Evolutionary conservation across 805 yeast species (phyloP), one percentile per base, ranked within the genome.

Genomic region (Wickerhamomyces canadensis): DNA sequence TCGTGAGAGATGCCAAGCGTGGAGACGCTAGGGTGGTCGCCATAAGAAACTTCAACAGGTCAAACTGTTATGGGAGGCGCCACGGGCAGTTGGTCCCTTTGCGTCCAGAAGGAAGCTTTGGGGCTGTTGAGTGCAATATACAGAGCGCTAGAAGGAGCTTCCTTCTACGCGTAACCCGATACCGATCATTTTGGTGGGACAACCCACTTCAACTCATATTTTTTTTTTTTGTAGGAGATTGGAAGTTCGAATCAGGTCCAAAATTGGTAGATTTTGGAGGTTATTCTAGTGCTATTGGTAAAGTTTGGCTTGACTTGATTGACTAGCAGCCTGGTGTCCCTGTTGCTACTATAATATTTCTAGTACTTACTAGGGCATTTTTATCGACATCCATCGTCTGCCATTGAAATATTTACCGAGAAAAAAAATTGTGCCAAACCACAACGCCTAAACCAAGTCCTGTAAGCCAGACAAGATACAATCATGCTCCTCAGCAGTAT

Each of bases 401-500:
- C n/a, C n/a, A n/a, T n/a, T n/a, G n/a, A n/a, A n/a, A n/a, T n/a
- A n/a, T n/a, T n/a, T n/a, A n/a, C n/a, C n/a, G n/a, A n/a, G n/a
- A n/a, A n/a, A n/a, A n/a, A n/a, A n/a, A n/a, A n/a, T n/a, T n/a
- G n/a, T n/a, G n/a, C n/a, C n/a, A n/a, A n/a, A n/a, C n/a, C n/a
- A n/a, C n/a, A n/a, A n/a, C n/a, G n/a, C n/a, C n/a, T n/a, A 44
- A 27, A 29, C 42, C 22, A 43, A 42, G 22, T 46, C 43, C 26
- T 39, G 50, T 6, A 11, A 15, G 24, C 15, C 13, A 14, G 19
- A 17, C 17, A 25, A n/a, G n/a, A n/a, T n/a, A n/a, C n/a, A n/a
- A n/a, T n/a, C 49, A 76, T 67, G 80, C 78, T 80, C 48, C 64
- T 86, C 31, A 87, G 84, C 31, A 85, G 87, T 52, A 74, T 87